Conservation (phyloP, 2,329 filamentous ascomycete species). For the Claviceps capensis region DNA sequence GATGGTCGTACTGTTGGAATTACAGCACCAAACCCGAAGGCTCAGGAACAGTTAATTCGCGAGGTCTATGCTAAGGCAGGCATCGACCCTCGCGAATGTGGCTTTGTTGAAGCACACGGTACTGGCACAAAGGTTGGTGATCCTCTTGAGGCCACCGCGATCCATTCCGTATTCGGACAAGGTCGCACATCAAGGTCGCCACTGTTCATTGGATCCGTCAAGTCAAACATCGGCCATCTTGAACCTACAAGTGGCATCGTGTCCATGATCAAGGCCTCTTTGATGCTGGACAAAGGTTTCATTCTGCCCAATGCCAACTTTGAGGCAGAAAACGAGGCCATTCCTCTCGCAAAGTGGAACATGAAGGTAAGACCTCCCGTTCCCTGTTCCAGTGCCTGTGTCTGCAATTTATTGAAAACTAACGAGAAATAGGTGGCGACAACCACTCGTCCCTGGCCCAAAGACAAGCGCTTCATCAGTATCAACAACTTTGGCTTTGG, state of each 20-base stretch:
- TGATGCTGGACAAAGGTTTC: slow-evolving; percentile 36
- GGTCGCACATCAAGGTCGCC: slow-evolving; percentile 24
- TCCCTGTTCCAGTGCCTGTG: slow-evolving; percentile 9
- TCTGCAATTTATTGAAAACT: neutral
- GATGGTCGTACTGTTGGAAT: slow-evolving; percentile 36
- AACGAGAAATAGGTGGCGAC: slow-evolving; percentile 21
- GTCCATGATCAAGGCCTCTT: slow-evolving; percentile 34
- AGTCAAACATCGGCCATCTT: slow-evolving; percentile 37
- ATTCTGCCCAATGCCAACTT: slow-evolving; percentile 37
- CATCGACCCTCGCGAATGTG: slow-evolving; percentile 16
- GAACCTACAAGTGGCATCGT: slow-evolving; percentile 36
- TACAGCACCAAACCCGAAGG: slow-evolving; percentile 37
- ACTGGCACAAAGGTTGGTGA: slow-evolving; percentile 43
- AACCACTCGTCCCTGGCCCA: slow-evolving; percentile 31
- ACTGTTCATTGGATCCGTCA: slow-evolving; percentile 33
- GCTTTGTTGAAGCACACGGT: slow-evolving; percentile 37
- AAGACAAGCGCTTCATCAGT: slow-evolving; percentile 34
- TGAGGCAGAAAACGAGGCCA: slow-evolving; percentile 33
- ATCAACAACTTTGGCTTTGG: slow-evolving; percentile 36
- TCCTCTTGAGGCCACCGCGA: slow-evolving; percentile 36
- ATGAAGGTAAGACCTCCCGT: slow-evolving; percentile 27
- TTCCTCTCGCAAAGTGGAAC: slow-evolving; percentile 35
- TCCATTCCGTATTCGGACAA: slow-evolving; percentile 28
- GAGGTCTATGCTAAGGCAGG: slow-evolving; percentile 19
- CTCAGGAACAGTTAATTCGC: slow-evolving; percentile 29